phyloP scores from a whole-genome alignment of 2,329 filamentous ascomycete genomes.

The Botrytis deweyae region DNA sequence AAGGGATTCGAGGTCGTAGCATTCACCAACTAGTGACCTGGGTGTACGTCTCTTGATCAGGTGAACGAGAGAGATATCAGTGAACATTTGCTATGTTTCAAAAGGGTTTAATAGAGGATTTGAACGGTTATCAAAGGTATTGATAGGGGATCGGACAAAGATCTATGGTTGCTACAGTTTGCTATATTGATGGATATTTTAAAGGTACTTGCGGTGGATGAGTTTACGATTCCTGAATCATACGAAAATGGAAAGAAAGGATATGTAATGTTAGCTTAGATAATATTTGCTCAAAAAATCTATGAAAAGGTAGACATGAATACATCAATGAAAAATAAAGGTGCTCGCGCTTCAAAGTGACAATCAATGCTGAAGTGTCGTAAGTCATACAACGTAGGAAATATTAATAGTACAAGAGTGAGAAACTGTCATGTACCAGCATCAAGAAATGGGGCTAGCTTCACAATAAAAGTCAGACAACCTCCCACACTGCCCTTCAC shows the following conservation, averaged over 20 bases:
- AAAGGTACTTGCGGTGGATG: not conserved
- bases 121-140: not conserved
- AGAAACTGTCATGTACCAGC: not conserved
- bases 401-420: not conserved
- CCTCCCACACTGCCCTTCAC: not conserved
- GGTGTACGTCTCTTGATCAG: not conserved
- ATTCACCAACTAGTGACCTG: not conserved
- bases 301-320: not conserved
- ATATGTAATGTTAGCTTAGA: not conserved
- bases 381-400: not conserved
- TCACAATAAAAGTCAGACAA: not conserved
- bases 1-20: too few species aligned
- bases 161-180: not conserved
- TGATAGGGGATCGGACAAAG: not conserved
- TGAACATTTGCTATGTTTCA: not conserved
- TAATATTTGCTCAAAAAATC: not conserved
- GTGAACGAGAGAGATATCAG: too few species aligned
- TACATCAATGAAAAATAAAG: not conserved
- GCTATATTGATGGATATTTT: not conserved
- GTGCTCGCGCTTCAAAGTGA: not conserved
- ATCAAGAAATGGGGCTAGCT: not conserved
- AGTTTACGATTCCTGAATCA: not conserved
- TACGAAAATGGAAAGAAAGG: not conserved
- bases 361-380: not conserved
- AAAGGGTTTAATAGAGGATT: too few species aligned